Conservation (phyloP, 164 flowering plant species). For the Taxillus chinensis region DNA sequence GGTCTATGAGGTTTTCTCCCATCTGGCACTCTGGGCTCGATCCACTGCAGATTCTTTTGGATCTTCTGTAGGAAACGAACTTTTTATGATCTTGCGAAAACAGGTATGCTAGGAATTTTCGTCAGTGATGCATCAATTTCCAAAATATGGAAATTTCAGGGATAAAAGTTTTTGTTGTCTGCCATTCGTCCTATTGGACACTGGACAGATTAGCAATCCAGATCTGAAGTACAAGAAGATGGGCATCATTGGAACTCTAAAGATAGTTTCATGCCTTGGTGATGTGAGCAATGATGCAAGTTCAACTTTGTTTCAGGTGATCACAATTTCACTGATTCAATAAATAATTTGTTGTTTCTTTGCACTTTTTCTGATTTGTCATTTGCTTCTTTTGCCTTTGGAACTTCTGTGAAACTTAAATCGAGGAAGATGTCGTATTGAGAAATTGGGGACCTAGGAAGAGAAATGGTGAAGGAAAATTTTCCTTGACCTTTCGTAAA, state of each 20-base stretch:
- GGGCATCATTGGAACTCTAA: slow-evolving; percentile 77
- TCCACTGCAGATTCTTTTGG: slow-evolving; percentile 31
- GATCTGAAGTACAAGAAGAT: slow-evolving; percentile 72
- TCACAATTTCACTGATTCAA: neutral
- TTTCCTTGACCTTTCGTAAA: no score
- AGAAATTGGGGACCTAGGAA: no score
- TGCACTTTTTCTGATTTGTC: no score
- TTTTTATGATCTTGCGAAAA: slow-evolving; percentile 68
- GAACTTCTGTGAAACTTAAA: no score
- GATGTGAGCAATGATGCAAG: slow-evolving; percentile 22
- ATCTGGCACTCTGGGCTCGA: slow-evolving; percentile 46
- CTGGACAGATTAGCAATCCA: slow-evolving; percentile 50
- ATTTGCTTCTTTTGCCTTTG: no score
- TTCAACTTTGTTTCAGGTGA: slow-evolving; percentile 37
- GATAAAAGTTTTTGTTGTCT: neutral
- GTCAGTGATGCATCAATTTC: neutral
- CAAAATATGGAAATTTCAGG: neutral
- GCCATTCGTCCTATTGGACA: slow-evolving; percentile 3
- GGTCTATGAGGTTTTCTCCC: slow-evolving; percentile 77
- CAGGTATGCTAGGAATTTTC: slow-evolving; percentile 36
- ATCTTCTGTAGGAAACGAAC: slow-evolving; percentile 64
- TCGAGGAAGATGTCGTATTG: no score
- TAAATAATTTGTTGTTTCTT: neutral
- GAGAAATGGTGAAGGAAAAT: no score
- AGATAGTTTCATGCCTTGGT: slow-evolving; percentile 60